phyloP scores from a whole-genome alignment of 2,329 filamentous ascomycete genomes.

The Cytospora piceae region DNA sequence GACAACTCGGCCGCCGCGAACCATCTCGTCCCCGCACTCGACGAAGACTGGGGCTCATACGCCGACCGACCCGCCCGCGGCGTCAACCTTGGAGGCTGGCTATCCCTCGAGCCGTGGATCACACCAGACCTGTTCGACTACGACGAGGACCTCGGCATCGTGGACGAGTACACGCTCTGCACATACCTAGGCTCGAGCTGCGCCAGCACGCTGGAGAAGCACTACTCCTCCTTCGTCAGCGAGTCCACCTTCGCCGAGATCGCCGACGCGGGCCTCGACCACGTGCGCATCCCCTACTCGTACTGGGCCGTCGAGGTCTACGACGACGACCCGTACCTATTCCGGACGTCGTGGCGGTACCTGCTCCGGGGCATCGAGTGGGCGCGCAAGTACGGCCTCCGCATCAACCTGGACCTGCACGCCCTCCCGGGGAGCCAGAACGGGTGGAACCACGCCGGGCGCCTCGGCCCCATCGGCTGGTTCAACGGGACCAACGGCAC shows the following conservation, averaged over 20 bases:
- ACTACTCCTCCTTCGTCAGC: constrained; percentile 88
- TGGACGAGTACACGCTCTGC: constrained; percentile 88
- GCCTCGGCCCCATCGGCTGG: constrained; percentile 81
- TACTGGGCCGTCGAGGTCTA: constrained; percentile 95
- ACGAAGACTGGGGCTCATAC: constrained; percentile 77
- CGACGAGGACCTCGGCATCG: constrained; percentile 65
- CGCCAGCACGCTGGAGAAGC: constrained; percentile 75
- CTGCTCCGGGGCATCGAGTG: constrained; percentile 92
- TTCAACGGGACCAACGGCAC: constrained; percentile 85
- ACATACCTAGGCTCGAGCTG: constrained; percentile 70
- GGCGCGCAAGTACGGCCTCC: constrained; percentile 86
- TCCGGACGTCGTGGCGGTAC: constrained; percentile 89
- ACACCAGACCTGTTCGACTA: constrained; percentile 85
- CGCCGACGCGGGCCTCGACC: constrained; percentile 84
- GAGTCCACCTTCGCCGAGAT: constrained; percentile 86
- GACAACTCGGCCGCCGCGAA: constrained; percentile 83
- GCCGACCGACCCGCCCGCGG: constrained; percentile 79
- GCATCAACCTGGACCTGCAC: constrained; percentile 92
- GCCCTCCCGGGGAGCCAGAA: constrained; percentile 93
- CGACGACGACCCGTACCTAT: constrained; percentile 83
- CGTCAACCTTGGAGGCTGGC: constrained; percentile 92
- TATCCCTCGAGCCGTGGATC: constrained; percentile 93
- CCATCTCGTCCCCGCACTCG: constrained; percentile 75
- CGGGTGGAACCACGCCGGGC: constrained; percentile 95
- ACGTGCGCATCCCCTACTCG: constrained; percentile 92